Percentiles rank a stretch among this genome's conserved stretches.
These are phyloP conservation scores for Rhododendron kiyosumense DNA, from an alignment of 148 eudicot species.

Conservation along the genomic window DNA sequence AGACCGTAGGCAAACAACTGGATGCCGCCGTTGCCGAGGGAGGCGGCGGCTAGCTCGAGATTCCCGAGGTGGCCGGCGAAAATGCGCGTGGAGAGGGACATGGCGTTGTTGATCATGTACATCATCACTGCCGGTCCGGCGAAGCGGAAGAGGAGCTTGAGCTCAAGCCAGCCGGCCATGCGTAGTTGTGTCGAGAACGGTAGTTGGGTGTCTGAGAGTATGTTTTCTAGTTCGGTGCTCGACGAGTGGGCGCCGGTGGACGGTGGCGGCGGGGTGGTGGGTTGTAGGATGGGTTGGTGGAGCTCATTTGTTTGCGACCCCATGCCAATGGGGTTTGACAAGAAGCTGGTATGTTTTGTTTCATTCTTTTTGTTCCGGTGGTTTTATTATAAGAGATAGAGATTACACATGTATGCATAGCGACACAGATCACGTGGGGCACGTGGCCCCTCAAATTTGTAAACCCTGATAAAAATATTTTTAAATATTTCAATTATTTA, in stretches of 20 bases:
- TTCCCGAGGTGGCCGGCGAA: constrained; percentile 64
- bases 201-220: constrained; percentile 17
- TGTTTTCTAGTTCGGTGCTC: constrained; percentile 29
- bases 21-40: constrained; percentile 54
- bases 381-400: too few species aligned
- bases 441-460: too few species aligned
- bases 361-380: too few species aligned
- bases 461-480: too few species aligned
- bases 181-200: constrained; percentile 14
- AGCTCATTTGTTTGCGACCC: not conserved
- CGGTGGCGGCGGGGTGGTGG: not conserved
- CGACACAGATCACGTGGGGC: too few species aligned
- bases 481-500: too few species aligned
- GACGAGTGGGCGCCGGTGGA: not conserved
- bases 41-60: constrained; percentile 47
- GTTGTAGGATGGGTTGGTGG: not conserved
- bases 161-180: constrained; percentile 30
- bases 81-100: constrained; percentile 46
- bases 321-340: not conserved
- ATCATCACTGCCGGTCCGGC: constrained; percentile 51
- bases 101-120: constrained; percentile 42
- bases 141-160: constrained; percentile 25
- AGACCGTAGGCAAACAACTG: constrained; percentile 55
- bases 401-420: too few species aligned
- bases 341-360: too few species aligned